phyloP scores from a whole-genome alignment of 2,329 filamentous ascomycete species.

The Fusarium liriodendri region DNA sequence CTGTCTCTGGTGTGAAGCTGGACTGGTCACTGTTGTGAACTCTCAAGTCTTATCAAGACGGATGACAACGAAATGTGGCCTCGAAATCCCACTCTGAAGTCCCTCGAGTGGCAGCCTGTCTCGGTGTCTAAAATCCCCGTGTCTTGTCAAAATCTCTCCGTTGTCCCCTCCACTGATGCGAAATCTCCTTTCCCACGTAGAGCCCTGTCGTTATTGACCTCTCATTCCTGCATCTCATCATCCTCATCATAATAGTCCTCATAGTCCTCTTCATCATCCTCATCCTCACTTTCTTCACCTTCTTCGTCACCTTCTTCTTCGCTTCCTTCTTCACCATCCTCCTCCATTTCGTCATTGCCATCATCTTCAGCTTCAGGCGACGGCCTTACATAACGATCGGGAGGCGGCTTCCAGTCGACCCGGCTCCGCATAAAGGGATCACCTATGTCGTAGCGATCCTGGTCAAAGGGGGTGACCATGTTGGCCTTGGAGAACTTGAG shows the following conservation, averaged over 20 bases:
- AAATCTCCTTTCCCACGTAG: neutral
- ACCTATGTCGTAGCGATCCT: neutral
- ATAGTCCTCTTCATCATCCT: neutral
- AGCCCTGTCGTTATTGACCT: neutral
- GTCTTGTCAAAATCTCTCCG: neutral
- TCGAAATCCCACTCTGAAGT: neutral
- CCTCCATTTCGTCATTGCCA: neutral
- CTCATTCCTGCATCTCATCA: neutral
- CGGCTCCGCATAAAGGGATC: conserved; percentile 2
- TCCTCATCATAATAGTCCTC: neutral
- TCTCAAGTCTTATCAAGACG: neutral
- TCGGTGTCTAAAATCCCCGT: neutral
- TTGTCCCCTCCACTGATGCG: neutral
- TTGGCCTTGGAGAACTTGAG: neutral
- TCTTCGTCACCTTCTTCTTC: conserved; percentile 7
- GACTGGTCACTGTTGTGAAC: neutral
- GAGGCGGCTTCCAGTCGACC: neutral
- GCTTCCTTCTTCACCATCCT: conserved; percentile 10
- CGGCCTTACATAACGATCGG: neutral
- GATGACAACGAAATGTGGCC: neutral
- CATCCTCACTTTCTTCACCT: neutral
- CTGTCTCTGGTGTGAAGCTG: neutral
- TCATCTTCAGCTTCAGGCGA: neutral
- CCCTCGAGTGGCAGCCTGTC: neutral
- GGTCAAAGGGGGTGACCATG: neutral